Evolutionary conservation across 2,329 filamentous ascomycete species (phyloP).

Genomic region (Phialocephala subalpina): DNA sequence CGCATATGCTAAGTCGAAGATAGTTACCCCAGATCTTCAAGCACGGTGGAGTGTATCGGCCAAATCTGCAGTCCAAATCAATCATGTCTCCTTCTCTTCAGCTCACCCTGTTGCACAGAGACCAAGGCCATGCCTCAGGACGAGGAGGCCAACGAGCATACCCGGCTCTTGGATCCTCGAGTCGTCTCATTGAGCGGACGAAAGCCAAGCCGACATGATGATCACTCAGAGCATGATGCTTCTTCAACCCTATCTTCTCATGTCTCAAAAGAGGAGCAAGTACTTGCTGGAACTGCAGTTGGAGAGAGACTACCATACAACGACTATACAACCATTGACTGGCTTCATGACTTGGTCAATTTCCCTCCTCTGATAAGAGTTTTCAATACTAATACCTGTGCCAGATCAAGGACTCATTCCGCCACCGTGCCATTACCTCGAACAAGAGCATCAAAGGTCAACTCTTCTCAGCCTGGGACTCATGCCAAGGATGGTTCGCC

Average conservation of each 20-base stretch:
- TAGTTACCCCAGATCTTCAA: conserved; percentile 9
- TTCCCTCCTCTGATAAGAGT: not conserved
- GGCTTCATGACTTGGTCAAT: conserved; percentile 63
- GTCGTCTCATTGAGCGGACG: conserved; percentile 20
- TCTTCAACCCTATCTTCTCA: conserved; percentile 36
- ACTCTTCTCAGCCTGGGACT: conserved; percentile 53
- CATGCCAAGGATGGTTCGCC: conserved; percentile 62
- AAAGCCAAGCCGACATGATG: conserved; percentile 15
- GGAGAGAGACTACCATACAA: conserved; percentile 66
- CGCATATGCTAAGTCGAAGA: conserved; percentile 11
- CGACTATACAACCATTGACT: conserved; percentile 69
- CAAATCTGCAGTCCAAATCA: not conserved
- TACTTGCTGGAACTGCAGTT: conserved; percentile 53
- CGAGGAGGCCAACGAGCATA: conserved; percentile 35
- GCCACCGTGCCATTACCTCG: conserved; percentile 54
- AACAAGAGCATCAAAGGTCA: conserved; percentile 51
- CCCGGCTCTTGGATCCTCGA: conserved; percentile 30
- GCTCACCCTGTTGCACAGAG: not conserved
- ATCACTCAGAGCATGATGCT: conserved; percentile 21
- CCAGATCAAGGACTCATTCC: conserved; percentile 63
- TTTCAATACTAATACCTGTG: conserved; percentile 13
- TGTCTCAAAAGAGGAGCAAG: conserved; percentile 57
- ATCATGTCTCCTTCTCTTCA: conserved; percentile 13
- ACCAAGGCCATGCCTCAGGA: conserved; percentile 31
- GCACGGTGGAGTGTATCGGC: not conserved